phyloP scores from a whole-genome alignment of 2,329 filamentous ascomycete species.

The Chrysosporium keratinophilum region DNA sequence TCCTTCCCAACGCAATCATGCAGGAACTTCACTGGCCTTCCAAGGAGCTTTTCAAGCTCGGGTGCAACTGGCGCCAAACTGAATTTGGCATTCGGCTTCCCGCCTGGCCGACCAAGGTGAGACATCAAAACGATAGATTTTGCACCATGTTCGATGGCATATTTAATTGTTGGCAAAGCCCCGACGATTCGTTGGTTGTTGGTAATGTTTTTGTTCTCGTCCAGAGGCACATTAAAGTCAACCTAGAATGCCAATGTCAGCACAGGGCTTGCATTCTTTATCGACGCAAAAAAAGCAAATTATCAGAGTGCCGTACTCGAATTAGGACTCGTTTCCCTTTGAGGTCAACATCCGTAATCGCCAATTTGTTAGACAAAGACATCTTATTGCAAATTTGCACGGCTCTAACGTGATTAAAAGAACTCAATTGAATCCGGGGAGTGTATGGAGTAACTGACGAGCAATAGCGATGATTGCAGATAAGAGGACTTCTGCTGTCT shows the following conservation, averaged over 20 bases:
- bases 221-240: slow-evolving; percentile 99
- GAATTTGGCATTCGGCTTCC: slow-evolving; percentile 83
- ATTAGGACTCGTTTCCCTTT: slow-evolving; percentile 98
- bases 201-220: slow-evolving; percentile 84
- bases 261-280: background rate
- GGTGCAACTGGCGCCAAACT: slow-evolving; percentile 83
- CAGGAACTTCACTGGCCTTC: slow-evolving; percentile 75
- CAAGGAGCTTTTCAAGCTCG: slow-evolving; percentile 82
- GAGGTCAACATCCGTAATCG: slow-evolving; percentile 90
- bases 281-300: background rate
- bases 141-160: slow-evolving; percentile 79
- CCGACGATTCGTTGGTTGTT: slow-evolving; percentile 98
- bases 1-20: slow-evolving; percentile 83
- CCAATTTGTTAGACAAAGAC: slow-evolving; percentile 98
- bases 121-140: slow-evolving; percentile 96
- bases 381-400: slow-evolving; percentile 43
- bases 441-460: too few relatives aligned
- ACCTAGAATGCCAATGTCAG: slow-evolving; percentile 49
- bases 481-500: too few relatives aligned
- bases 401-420: too few relatives aligned
- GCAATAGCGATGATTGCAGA: too few relatives aligned
- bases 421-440: too few relatives aligned
- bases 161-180: slow-evolving; percentile 88
- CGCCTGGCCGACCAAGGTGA: slow-evolving; percentile 91
- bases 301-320: slow-evolving; percentile 54